Conservation (phyloP, 768 basidiomycete species). For the Clavaria fumosa region DNA sequence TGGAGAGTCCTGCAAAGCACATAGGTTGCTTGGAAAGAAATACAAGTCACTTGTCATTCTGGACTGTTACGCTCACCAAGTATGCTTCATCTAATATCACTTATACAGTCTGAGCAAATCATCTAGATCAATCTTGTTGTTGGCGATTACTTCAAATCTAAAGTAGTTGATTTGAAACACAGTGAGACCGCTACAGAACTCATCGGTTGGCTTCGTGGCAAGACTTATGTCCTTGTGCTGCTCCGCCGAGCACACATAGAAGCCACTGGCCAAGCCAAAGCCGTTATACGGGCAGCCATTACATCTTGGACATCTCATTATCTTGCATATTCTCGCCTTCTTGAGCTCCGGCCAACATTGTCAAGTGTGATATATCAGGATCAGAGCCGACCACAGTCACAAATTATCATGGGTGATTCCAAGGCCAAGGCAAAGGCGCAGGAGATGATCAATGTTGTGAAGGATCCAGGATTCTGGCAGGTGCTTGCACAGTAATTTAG, state of each 20-base stretch:
- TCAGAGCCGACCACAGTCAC: slow-evolving; percentile 5
- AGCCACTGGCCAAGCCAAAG: slow-evolving; percentile 3
- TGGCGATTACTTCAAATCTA: slow-evolving; percentile 22
- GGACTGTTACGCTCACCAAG: slow-evolving; percentile 26
- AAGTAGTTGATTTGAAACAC: slow-evolving; percentile 11
- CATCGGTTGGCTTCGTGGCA: slow-evolving; percentile 25
- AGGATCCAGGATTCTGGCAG: slow-evolving; percentile 19
- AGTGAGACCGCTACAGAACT: slow-evolving; percentile 19
- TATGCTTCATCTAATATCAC: too few relatives aligned
- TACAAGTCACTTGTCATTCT: slow-evolving; percentile 16
- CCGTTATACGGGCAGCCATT: slow-evolving; percentile 21
- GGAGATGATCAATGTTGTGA: slow-evolving; percentile 17
- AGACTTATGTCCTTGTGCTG: slow-evolving; percentile 19
- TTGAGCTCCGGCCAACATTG: slow-evolving; percentile 14
- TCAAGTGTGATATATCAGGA: slow-evolving; percentile 12
- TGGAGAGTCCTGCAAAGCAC: slow-evolving; percentile 20
- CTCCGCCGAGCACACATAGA: slow-evolving; percentile 14
- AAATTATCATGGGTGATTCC: slow-evolving; percentile 15
- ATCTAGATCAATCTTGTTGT: slow-evolving; percentile 27
- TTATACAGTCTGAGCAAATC: too few relatives aligned
- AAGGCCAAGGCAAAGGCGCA: slow-evolving; percentile 14
- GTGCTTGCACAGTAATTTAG: slow-evolving; percentile 14
- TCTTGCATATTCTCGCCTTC: slow-evolving; percentile 18
- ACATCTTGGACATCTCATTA: slow-evolving; percentile 25
- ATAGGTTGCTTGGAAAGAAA: slow-evolving; percentile 8